A percentile compares a stretch with the other conserved stretches of the same genome.
These are phyloP conservation scores for Elsinoe australis DNA, from an alignment of 2,329 filamentous ascomycete genomes.

Conservation along the genomic window DNA sequence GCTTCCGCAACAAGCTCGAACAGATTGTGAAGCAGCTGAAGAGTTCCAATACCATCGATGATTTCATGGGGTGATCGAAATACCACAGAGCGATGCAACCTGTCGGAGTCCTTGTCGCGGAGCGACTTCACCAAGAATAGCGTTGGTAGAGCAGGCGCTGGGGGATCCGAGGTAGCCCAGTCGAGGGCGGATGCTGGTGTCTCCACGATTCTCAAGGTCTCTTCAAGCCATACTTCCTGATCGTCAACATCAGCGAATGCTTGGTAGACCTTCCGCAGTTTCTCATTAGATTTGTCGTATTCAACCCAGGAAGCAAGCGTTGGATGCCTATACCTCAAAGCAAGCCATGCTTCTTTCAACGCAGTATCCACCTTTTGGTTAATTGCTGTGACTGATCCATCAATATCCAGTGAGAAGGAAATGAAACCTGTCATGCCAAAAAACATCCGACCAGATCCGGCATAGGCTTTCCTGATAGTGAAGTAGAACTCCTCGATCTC, in stretches of 20 bases:
- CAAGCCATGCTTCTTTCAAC: neutral
- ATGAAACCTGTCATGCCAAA: neutral
- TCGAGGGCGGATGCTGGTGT: neutral
- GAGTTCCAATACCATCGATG: slow-evolving; percentile 12
- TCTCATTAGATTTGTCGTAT: neutral
- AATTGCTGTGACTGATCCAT: neutral
- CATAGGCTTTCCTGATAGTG: neutral
- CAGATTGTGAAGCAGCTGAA: slow-evolving; percentile 46
- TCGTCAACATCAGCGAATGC: neutral
- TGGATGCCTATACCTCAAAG: neutral
- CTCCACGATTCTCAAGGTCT: neutral
- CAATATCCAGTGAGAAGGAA: neutral
- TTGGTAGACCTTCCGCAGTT: neutral
- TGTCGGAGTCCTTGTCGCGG: neutral
- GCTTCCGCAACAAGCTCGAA: slow-evolving; percentile 45
- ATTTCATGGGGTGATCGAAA: neutral
- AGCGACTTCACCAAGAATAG: neutral
- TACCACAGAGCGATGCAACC: neutral
- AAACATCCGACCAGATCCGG: neutral
- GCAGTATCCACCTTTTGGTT: neutral
- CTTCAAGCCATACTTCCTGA: neutral
- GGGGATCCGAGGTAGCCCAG: neutral
- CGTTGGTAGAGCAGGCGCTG: neutral
- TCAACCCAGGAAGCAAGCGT: neutral
- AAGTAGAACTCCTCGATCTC: neutral